Evolutionary conservation across 352 stramenopile genomes (phyloP).

Genomic region (Phytophthora ramorum): DNA sequence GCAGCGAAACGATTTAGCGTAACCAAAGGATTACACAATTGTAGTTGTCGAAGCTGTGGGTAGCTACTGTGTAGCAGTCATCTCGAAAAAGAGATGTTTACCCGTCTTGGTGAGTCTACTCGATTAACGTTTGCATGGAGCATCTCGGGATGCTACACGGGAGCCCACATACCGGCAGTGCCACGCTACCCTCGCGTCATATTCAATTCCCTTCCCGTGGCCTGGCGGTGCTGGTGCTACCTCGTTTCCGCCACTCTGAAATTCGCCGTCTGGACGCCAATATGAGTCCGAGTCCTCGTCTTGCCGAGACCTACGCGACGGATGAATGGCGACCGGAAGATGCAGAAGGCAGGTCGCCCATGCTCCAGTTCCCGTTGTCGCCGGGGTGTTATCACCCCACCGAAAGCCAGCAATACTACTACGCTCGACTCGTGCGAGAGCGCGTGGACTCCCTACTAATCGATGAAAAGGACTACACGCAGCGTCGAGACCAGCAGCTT

Average conservation of each 20-base stretch:
- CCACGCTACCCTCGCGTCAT: background rate
- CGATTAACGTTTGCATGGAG: background rate
- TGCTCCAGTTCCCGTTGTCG: slow-evolving; percentile 38
- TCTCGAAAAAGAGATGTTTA: background rate
- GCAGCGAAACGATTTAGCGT: too few relatives aligned
- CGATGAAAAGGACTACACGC: slow-evolving; percentile 42
- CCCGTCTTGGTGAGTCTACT: background rate
- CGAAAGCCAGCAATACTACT: slow-evolving; percentile 43
- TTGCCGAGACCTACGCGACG: background rate
- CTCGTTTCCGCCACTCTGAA: slow-evolving; percentile 14
- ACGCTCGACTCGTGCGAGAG: slow-evolving; percentile 37
- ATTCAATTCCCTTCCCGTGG: background rate
- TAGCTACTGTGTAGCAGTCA: background rate
- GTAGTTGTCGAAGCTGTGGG: too few relatives aligned
- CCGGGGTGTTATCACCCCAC: slow-evolving; percentile 35
- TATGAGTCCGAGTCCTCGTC: slow-evolving; percentile 10
- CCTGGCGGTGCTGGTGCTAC: too few relatives aligned
- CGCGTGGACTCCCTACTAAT: slow-evolving; percentile 44
- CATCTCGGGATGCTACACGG: background rate
- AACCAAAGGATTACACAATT: too few relatives aligned
- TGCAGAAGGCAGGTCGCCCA: slow-evolving; percentile 20
- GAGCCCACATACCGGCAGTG: background rate
- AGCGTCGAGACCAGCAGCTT: slow-evolving; percentile 30
- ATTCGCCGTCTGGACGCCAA: slow-evolving; percentile 11
- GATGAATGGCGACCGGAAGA: slow-evolving; percentile 36